Evolutionary conservation across 75 land plant species (phyloP).

Genomic region (Pinus taeda): DNA sequence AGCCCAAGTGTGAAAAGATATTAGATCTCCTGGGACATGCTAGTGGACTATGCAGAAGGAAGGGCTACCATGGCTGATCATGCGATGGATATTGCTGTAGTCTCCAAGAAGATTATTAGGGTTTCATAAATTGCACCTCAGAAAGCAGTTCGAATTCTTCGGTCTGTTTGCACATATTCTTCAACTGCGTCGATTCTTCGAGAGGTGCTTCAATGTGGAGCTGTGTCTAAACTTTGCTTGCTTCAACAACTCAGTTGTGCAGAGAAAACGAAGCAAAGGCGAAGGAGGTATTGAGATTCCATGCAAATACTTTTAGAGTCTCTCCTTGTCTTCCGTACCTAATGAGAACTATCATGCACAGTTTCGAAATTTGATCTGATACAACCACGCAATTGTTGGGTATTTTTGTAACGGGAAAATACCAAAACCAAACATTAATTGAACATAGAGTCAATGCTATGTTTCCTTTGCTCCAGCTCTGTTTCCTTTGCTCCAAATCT

Average conservation of each 20-base stretch:
- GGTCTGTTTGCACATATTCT: constrained; percentile 25
- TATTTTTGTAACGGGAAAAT: no score
- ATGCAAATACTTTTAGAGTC: constrained; percentile 30
- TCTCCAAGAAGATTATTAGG: constrained; percentile 57
- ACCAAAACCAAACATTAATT: no score
- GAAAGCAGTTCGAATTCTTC: constrained; percentile 39
- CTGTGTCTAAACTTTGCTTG: constrained; percentile 43
- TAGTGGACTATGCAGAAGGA: constrained; percentile 40
- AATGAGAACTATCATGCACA: constrained; percentile 14
- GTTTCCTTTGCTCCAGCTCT: no score
- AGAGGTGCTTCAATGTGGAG: constrained; percentile 47
- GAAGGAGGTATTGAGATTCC: constrained; percentile 30
- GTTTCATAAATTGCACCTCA: constrained; percentile 44
- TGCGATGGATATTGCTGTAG: constrained; percentile 28
- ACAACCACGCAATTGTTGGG: no score
- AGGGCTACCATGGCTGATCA: constrained; percentile 35
- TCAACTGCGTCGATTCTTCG: constrained; percentile 18
- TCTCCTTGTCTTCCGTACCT: constrained; percentile 36
- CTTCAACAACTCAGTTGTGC: constrained; percentile 25
- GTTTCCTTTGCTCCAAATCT: no score
- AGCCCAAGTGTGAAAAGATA: constrained; percentile 7
- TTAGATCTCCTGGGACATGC: constrained; percentile 22
- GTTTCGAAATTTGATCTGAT: no score
- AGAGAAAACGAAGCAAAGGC: constrained; percentile 20
- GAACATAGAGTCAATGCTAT: no score